Conservation (phyloP, 768 basidiomycete genomes). For the Boletus reticuloceps region DNA sequence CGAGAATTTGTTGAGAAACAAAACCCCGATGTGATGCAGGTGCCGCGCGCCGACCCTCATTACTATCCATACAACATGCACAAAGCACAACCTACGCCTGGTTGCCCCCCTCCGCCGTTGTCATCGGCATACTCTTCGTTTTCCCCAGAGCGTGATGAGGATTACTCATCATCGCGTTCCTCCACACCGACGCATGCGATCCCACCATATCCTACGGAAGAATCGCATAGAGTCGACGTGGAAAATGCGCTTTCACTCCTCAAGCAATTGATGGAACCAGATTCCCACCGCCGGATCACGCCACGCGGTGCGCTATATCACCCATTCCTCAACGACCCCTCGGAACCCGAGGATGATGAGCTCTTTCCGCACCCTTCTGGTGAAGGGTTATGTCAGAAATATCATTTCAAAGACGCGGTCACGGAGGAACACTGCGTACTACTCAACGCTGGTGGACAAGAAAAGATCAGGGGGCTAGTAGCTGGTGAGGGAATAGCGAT, state of each 20-base stretch:
- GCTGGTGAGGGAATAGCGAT: conserved; percentile 53
- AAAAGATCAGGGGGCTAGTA: conserved; percentile 32
- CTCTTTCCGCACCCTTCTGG: conserved; percentile 69
- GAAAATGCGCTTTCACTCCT: conserved; percentile 74
- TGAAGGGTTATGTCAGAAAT: conserved; percentile 60
- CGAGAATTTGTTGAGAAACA: conserved; percentile 69
- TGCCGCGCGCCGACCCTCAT: conserved; percentile 46
- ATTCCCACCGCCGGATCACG: conserved; percentile 74
- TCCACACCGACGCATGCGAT: conserved; percentile 14
- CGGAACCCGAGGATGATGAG: conserved; percentile 55
- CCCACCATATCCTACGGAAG: conserved; percentile 28
- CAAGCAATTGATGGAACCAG: conserved; percentile 69
- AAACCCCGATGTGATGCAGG: conserved; percentile 67
- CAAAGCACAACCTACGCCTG: conserved; percentile 25
- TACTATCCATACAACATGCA: conserved; percentile 51
- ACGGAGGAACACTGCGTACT: conserved; percentile 54
- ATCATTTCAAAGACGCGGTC: conserved; percentile 60
- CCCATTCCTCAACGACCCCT: conserved; percentile 61
- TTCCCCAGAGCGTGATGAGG: conserved; percentile 13
- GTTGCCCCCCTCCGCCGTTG: conserved; percentile 30
- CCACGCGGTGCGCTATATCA: conserved; percentile 77
- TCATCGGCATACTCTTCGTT: conserved; percentile 33
- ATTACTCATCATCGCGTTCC: conserved; percentile 22
- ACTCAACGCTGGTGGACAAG: conserved; percentile 37
- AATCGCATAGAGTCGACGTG: conserved; percentile 52